A percentile compares a stretch with the other conserved stretches of the same genome.
Conservation (phyloP, 2,329 filamentous ascomycete species). For the Escovopsis sp. region DNA sequence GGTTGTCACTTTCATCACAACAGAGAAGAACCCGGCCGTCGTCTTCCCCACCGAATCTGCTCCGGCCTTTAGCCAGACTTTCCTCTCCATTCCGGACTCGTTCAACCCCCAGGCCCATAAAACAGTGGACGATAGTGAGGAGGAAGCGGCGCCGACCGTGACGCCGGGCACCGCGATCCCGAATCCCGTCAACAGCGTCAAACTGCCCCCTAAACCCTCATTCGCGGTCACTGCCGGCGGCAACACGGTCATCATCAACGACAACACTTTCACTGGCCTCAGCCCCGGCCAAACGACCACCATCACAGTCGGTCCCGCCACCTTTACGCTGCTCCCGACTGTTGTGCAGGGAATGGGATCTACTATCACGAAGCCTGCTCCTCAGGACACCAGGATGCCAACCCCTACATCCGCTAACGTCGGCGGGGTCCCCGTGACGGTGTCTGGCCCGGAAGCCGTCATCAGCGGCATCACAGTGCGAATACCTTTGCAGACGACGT, state of each 20-base stretch:
- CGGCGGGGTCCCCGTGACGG: slow-evolving; percentile 24
- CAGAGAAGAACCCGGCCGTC: slow-evolving; percentile 40
- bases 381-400: slow-evolving; percentile 15
- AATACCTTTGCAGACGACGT: slow-evolving; percentile 20
- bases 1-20: slow-evolving; percentile 34
- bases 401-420: slow-evolving; percentile 23
- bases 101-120: slow-evolving; percentile 8
- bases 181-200: not conserved
- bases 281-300: slow-evolving; percentile 23
- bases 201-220: slow-evolving; percentile 5
- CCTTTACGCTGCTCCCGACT: slow-evolving; percentile 34
- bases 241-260: slow-evolving; percentile 31
- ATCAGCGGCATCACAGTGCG: slow-evolving; percentile 29
- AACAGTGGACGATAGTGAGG: slow-evolving; percentile 2
- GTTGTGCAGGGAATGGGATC: slow-evolving; percentile 29
- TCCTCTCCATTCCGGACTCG: not conserved
- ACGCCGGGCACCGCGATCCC: not conserved
- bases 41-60: slow-evolving; percentile 24
- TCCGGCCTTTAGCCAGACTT: slow-evolving; percentile 23
- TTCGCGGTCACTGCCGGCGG: slow-evolving; percentile 31
- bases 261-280: slow-evolving; percentile 27
- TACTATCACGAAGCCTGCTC: slow-evolving; percentile 27
- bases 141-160: not conserved
- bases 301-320: slow-evolving; percentile 25
- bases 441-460: slow-evolving; percentile 26